These are phyloP conservation scores for Penicillium sp. DNA, from an alignment of 2,329 filamentous ascomycete genomes.

Conservation along the genomic window DNA sequence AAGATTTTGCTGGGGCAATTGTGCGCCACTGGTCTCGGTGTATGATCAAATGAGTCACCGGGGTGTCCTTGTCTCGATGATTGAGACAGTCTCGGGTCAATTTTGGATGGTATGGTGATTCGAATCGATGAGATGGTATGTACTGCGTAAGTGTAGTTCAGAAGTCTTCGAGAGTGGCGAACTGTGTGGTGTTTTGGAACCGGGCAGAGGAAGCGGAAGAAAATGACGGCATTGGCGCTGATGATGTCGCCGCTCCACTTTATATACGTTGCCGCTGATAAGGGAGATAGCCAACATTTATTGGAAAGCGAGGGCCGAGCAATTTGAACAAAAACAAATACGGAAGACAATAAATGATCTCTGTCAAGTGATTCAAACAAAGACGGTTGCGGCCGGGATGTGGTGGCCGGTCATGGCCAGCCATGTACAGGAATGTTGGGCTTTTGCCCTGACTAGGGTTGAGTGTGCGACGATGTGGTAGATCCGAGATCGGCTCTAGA, in stretches of 20 bases:
- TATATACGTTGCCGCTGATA: slow-evolving; percentile 20
- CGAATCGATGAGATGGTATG: not conserved
- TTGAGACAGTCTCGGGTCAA: not conserved
- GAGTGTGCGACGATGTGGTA: no score
- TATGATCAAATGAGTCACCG: not conserved
- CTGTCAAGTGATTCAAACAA: not conserved
- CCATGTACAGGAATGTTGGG: slow-evolving; percentile 8
- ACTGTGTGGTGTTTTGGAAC: not conserved
- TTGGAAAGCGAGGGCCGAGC: not conserved
- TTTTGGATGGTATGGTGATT: not conserved
- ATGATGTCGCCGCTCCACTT: slow-evolving; percentile 28
- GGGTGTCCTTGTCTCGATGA: not conserved
- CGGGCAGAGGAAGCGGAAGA: slow-evolving; percentile 6
- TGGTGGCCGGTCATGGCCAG: not conserved
- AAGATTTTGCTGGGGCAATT: not conserved
- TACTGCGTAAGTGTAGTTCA: not conserved
- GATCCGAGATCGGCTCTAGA: no score
- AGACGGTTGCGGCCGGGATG: not conserved
- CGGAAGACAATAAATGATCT: not conserved
- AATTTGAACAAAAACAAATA: not conserved
- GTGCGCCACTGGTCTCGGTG: not conserved
- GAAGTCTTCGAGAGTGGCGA: not conserved
- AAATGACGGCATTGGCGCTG: slow-evolving; percentile 23
- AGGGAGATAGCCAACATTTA: slow-evolving; percentile 12
- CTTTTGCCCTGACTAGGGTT: not conserved